phyloP scores from a whole-genome alignment of 495 filamentous ascomycete genomes.

The Ascodesmis nigricans region DNA sequence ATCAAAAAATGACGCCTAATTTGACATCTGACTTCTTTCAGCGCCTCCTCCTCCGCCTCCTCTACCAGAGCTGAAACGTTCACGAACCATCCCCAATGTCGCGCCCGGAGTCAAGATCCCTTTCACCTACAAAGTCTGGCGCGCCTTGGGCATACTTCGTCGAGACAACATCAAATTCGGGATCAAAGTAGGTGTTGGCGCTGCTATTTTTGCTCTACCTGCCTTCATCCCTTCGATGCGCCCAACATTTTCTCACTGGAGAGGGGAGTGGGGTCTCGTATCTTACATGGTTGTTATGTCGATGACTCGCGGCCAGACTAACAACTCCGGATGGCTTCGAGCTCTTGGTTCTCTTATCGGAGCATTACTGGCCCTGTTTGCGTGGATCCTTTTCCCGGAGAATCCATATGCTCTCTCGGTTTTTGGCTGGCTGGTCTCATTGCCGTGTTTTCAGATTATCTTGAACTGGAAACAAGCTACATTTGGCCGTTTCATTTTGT shows the following conservation, averaged over 20 bases:
- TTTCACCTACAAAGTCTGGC: conserved; percentile 35
- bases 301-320: conserved; percentile 90
- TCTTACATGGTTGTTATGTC: conserved; percentile 97
- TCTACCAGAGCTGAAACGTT: conserved; percentile 9
- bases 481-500: conserved; percentile 73
- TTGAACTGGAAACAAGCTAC: conserved; percentile 64
- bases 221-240: conserved; percentile 60
- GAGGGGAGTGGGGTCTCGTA: conserved; percentile 87
- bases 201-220: conserved; percentile 63
- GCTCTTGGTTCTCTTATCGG: conserved; percentile 79
- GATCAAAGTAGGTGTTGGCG: conserved; percentile 78
- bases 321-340: conserved; percentile 68
- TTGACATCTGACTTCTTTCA: background rate
- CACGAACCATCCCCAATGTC: conserved; percentile 15
- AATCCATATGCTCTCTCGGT: conserved; percentile 53
- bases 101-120: conserved; percentile 29
- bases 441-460: conserved; percentile 75
- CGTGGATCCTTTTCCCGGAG: conserved; percentile 51
- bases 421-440: conserved; percentile 57
- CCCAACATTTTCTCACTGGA: conserved; percentile 66
- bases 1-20: conserved; percentile 2
- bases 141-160: conserved; percentile 33
- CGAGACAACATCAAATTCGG: conserved; percentile 57
- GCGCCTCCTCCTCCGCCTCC: background rate
- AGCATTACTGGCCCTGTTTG: conserved; percentile 46